phyloP scores from a whole-genome alignment of 192 early-diverging fungal species.

The Gonapodya prolifera region DNA sequence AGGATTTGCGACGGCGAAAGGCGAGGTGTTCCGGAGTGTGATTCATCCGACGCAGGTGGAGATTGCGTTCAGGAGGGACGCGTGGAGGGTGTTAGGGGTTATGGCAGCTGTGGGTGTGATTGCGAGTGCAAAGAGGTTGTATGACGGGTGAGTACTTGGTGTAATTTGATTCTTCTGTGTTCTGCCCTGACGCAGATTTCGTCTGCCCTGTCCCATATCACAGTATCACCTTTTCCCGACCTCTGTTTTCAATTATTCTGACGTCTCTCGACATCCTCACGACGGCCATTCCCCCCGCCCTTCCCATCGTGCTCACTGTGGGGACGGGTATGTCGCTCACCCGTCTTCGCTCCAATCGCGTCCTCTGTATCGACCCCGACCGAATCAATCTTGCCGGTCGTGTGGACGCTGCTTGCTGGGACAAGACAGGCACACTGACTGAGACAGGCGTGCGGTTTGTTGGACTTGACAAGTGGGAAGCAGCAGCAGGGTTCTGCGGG shows the following conservation, averaged over 20 bases:
- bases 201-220: no score
- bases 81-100: no score
- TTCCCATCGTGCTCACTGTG: not conserved
- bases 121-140: no score
- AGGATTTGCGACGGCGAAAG: not conserved
- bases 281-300: not conserved
- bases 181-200: no score
- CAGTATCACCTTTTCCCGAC: no score
- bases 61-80: no score
- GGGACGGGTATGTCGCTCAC: not conserved
- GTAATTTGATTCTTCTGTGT: no score
- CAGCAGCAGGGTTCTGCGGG: no score
- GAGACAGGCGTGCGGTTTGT: not conserved
- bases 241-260: not conserved
- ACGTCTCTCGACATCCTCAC: not conserved
- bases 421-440: slow-evolving; percentile 2
- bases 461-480: not conserved
- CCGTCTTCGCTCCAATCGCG: not conserved
- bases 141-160: no score
- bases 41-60: no score
- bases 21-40: not conserved
- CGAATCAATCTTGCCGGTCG: slow-evolving; percentile 3
- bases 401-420: not conserved
- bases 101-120: no score
- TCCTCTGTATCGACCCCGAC: not conserved